Conservation (phyloP, 495 filamentous ascomycete species). For the Aspergillus kassunensis region DNA sequence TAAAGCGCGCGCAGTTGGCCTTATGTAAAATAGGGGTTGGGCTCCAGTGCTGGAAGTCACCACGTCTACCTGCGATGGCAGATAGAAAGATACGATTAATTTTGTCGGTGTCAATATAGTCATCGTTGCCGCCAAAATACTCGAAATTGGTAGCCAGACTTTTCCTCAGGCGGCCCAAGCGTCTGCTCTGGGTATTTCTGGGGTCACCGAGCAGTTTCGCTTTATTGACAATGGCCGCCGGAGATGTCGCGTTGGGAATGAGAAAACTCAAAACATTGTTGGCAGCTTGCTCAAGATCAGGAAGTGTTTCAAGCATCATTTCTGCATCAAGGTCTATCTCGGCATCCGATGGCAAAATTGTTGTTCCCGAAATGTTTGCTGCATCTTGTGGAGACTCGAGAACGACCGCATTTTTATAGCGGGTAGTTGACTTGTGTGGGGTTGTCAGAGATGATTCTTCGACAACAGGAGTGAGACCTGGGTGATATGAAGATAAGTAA, state of each 20-base stretch:
- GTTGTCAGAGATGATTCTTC: conserved; percentile 19
- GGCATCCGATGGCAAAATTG: conserved; percentile 28
- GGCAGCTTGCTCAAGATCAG: conserved; percentile 28
- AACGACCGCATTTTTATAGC: conserved; percentile 10
- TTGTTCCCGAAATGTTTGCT: conserved; percentile 40
- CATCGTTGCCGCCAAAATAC: conserved; percentile 21
- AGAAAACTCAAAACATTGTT: conserved; percentile 27
- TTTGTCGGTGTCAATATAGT: conserved; percentile 28
- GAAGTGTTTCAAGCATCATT: conserved; percentile 33
- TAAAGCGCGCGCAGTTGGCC: conserved; percentile 40
- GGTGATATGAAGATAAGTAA: background rate
- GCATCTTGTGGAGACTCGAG: conserved; percentile 34
- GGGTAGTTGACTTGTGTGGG: conserved; percentile 1
- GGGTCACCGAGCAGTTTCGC: conserved; percentile 25
- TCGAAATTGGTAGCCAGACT: conserved; percentile 23
- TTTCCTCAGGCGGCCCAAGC: conserved; percentile 15
- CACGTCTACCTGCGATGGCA: conserved; percentile 8
- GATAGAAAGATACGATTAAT: conserved; percentile 20
- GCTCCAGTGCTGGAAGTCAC: conserved; percentile 19
- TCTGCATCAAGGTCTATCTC: conserved; percentile 24
- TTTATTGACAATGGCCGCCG: conserved; percentile 21
- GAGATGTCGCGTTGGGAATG: conserved; percentile 19
- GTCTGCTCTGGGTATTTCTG: conserved; percentile 26
- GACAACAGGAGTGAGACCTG: conserved; percentile 16
- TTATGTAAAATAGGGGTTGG: conserved; percentile 28